These are phyloP conservation scores for Paramyrothecium roridum DNA, from an alignment of 2,329 filamentous ascomycete genomes.

Conservation along the genomic window DNA sequence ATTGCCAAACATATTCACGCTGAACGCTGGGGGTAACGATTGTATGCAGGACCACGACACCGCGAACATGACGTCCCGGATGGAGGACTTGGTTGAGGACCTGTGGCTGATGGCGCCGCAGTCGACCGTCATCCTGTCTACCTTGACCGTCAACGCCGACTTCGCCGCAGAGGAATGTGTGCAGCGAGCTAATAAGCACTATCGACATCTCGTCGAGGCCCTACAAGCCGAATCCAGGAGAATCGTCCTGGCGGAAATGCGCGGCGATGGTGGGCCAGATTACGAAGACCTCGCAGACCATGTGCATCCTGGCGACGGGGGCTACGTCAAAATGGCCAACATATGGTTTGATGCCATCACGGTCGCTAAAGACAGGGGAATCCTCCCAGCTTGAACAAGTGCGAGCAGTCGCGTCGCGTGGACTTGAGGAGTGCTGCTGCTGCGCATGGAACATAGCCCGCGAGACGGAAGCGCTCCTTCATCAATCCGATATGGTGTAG, in stretches of 20 bases:
- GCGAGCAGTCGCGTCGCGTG: too few species aligned
- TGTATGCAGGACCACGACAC: slow-evolving; percentile 29
- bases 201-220: slow-evolving; percentile 18
- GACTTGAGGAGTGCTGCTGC: too few species aligned
- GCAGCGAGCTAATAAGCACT: slow-evolving; percentile 28
- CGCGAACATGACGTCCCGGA: slow-evolving; percentile 23
- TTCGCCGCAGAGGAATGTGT: slow-evolving; percentile 22
- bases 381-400: too few species aligned
- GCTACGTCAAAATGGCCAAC: slow-evolving; percentile 39
- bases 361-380: neutral
- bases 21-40: slow-evolving; percentile 44
- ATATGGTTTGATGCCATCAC: neutral
- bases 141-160: slow-evolving; percentile 29
- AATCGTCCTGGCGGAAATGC: slow-evolving; percentile 39
- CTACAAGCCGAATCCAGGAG: slow-evolving; percentile 23
- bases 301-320: slow-evolving; percentile 34
- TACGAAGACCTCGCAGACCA: slow-evolving; percentile 30
- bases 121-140: slow-evolving; percentile 34
- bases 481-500: slow-evolving; percentile 29
- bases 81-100: slow-evolving; percentile 30
- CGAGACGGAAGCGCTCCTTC: neutral
- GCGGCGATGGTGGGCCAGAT: slow-evolving; percentile 22
- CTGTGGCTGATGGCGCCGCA: slow-evolving; percentile 26
- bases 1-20: slow-evolving; percentile 35
- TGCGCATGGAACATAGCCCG: too few species aligned